Base-by-base conservation (phyloP, 140 eudicot genomes). In the Senecio squalidus region DNA sequence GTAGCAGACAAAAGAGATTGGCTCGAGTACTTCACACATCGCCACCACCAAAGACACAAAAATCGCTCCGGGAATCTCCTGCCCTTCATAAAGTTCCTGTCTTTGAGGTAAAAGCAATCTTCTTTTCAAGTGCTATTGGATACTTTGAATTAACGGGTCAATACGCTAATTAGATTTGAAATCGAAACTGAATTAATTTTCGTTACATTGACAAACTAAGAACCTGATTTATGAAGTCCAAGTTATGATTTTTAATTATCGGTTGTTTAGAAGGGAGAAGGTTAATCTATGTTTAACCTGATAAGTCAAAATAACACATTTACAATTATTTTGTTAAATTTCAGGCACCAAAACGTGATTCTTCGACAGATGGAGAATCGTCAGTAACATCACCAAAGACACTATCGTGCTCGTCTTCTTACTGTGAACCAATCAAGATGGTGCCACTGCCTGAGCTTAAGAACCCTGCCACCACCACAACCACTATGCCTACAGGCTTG, bases 1-100 rank as follows among this genome's bases (percentile, higher is more conserved):
- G 97, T 62, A 85, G 95, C 60, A 67, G 97, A 68, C 89, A 83
- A 71, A 90, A 90, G 74, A 80, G 95, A 62, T 55, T 90, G 60
- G 87, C 95, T 13, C 74, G 95, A 59, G 74, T 90, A 65, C 82
- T 68, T 40, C 87, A 67, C 10, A 62, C 64, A 7, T 57, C 78
- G 5, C 60, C 55, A 9, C 27, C 71, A 5, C 74, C 45, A 6
- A 80, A 75, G 63, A 44, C 76, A 13, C 69, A 51, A 24, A 81
- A 53, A 24, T 41, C 5, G 2, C 29, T 38, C 64, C 58, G 14
- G 18, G 73, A 45, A 58, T 23, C 66, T 54, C 67, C 78, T 13
- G 45, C 71, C 15, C 53, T 77, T 62, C 81, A 77, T 44, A 60
- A 70, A 61, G 82, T 77, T 51, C 80, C 89, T 5, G 24, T 66